Conservation (phyloP, 176 grass and related monocot species). For the Aegilops bicornis region DNA sequence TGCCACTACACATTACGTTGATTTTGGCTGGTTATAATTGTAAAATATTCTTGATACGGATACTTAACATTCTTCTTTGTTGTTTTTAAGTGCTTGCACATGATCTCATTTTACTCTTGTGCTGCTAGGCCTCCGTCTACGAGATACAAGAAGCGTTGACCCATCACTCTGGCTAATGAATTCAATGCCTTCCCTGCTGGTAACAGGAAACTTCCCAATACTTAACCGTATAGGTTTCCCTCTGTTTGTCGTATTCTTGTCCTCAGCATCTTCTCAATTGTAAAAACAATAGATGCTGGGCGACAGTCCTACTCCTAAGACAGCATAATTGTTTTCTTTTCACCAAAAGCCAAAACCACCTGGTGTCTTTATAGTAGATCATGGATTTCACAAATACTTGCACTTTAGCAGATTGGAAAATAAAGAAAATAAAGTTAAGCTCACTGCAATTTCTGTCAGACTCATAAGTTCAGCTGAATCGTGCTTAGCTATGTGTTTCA, state of each 20-base stretch:
- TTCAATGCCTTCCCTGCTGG: conserved; percentile 95
- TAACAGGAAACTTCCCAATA: conserved; percentile 30
- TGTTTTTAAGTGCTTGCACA: neutral
- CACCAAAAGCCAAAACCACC: neutral
- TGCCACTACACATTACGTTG: neutral
- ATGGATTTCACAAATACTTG: conserved; percentile 18
- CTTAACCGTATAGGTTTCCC: neutral
- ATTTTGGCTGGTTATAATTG: neutral
- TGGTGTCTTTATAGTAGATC: conserved; percentile 11
- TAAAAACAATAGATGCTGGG: conserved; percentile 7
- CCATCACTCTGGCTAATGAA: conserved; percentile 96
- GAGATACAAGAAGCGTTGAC: conserved; percentile 95
- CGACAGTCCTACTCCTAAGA: neutral
- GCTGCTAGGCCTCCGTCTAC: conserved; percentile 67
- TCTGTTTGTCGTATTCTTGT: neutral
- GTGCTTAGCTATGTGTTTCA: neutral
- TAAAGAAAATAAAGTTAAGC: conserved; percentile 1
- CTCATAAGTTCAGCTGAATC: neutral
- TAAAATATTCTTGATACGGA: neutral
- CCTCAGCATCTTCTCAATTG: neutral
- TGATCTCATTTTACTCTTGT: conserved; percentile 8
- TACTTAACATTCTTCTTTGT: neutral
- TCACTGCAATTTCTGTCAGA: neutral
- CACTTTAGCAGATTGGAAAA: neutral
- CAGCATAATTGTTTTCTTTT: neutral